These are phyloP conservation scores for Cladosporium sp. DNA, from an alignment of 2,329 filamentous ascomycete genomes.

Conservation along the genomic window DNA sequence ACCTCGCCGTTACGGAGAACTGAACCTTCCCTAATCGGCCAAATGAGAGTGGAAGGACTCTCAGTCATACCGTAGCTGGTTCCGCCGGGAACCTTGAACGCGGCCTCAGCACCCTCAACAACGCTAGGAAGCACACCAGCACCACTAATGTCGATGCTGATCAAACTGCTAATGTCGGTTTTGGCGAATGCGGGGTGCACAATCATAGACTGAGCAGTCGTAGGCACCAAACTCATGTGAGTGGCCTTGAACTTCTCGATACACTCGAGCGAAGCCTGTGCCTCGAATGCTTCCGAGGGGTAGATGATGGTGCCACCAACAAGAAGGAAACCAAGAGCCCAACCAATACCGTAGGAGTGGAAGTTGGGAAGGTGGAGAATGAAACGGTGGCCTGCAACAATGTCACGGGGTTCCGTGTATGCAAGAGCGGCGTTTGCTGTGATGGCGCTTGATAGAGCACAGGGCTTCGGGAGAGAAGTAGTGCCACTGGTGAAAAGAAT, in stretches of 20 bases:
- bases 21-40: conserved; percentile 38
- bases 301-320: conserved; percentile 34
- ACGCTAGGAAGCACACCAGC: conserved; percentile 42
- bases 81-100: conserved; percentile 34
- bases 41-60: conserved; percentile 47
- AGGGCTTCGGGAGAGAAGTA: conserved; percentile 52
- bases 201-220: conserved; percentile 38
- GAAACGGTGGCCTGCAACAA: conserved; percentile 34
- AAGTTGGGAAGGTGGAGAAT: conserved; percentile 37
- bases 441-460: conserved; percentile 43
- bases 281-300: conserved; percentile 37
- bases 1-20: conserved; percentile 40
- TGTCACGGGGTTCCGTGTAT: conserved; percentile 33
- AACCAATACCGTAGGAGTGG: conserved; percentile 37
- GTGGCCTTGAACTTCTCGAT: conserved; percentile 38
- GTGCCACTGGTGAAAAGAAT: conserved; percentile 56
- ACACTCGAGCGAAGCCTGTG: conserved; percentile 37
- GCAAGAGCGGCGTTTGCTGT: conserved; percentile 43
- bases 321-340: conserved; percentile 36
- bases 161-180: conserved; percentile 35
- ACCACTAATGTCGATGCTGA: conserved; percentile 38
- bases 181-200: conserved; percentile 35
- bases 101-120: conserved; percentile 33
- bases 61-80: conserved; percentile 52
- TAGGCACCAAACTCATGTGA: conserved; percentile 39